A percentile compares a stretch with the other conserved stretches of the same genome.
Conservation (phyloP, 305 asterid species). For the Fraxinus paxiana region DNA sequence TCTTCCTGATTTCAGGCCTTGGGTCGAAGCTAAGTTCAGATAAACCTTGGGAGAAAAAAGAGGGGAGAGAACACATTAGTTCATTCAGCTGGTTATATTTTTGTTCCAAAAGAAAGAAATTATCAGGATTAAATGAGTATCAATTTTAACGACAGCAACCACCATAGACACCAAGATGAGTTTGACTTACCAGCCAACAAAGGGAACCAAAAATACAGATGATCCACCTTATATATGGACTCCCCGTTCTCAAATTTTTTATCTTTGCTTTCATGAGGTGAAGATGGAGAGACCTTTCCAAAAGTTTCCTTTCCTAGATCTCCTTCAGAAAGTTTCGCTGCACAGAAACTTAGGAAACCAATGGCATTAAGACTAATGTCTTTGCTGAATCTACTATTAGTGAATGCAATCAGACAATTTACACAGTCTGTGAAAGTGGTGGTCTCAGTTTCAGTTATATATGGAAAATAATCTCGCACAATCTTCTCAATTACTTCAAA, state of each 20-base stretch:
- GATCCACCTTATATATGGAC: constrained; percentile 63
- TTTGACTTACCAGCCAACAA: constrained; percentile 76
- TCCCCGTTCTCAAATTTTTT: constrained; percentile 57
- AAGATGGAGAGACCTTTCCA: constrained; percentile 53
- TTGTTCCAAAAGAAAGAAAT: constrained; percentile 11
- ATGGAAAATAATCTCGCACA: constrained; percentile 93
- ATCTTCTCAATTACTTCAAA: constrained; percentile 95
- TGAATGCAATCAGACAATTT: constrained; percentile 92
- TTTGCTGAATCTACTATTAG: constrained; percentile 82
- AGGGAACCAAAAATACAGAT: constrained; percentile 95
- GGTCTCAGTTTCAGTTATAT: constrained; percentile 94
- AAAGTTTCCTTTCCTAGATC: constrained; percentile 65
- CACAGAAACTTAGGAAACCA: constrained; percentile 89
- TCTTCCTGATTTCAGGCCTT: constrained; percentile 88
- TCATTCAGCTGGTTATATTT: constrained; percentile 5
- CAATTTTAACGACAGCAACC: background rate
- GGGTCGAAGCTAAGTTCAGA: constrained; percentile 98
- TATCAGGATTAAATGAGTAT: background rate
- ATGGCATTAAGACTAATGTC: constrained; percentile 97
- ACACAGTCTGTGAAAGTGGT: constrained; percentile 97
- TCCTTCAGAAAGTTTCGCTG: constrained; percentile 96
- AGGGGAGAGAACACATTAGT: constrained; percentile 5
- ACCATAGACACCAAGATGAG: constrained; percentile 17
- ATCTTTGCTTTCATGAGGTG: constrained; percentile 62
- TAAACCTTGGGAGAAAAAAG: constrained; percentile 48